Percentiles rank a stretch among this genome's conserved stretches.
Evolutionary conservation across 2,329 filamentous ascomycete genomes (phyloP).

Genomic region (Daldinia sp.): DNA sequence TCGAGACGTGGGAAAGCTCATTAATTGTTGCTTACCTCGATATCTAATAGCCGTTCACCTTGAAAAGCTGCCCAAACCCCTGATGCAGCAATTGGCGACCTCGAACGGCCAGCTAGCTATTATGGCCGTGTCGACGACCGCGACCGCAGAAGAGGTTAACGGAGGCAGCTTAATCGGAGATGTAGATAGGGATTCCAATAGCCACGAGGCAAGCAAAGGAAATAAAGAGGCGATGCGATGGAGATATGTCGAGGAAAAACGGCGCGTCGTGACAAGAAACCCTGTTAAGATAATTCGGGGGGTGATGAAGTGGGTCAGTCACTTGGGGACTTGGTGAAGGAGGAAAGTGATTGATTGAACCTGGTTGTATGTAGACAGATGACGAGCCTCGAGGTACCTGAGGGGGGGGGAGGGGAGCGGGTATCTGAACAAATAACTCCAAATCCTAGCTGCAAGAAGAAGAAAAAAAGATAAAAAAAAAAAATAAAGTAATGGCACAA

Average conservation of each 20-base stretch:
- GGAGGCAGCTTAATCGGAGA: constrained; percentile 34
- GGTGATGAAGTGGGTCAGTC: constrained; percentile 38
- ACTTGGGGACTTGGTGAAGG: constrained; percentile 30
- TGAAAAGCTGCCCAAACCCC: constrained; percentile 48
- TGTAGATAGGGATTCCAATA: constrained; percentile 19
- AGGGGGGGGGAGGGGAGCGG: constrained; percentile 4
- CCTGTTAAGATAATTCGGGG: constrained; percentile 42
- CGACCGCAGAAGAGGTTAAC: constrained; percentile 29
- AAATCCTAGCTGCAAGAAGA: constrained; percentile 30
- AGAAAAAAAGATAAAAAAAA: not conserved
- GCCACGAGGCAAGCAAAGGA: constrained; percentile 15
- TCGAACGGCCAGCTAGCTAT: constrained; percentile 38
- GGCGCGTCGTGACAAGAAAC: constrained; percentile 30
- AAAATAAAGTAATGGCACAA: constrained; percentile 31
- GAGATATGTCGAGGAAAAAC: constrained; percentile 22
- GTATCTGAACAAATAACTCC: constrained; percentile 43
- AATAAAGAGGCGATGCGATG: constrained; percentile 27
- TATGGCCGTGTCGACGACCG: constrained; percentile 39
- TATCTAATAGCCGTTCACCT: constrained; percentile 40
- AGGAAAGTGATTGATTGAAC: constrained; percentile 27
- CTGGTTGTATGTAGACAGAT: constrained; percentile 26
- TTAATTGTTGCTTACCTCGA: constrained; percentile 43
- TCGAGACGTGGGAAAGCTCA: constrained; percentile 4
- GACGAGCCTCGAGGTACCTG: constrained; percentile 32
- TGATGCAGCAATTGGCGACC: constrained; percentile 45